phyloP scores from a whole-genome alignment of 2,329 filamentous ascomycete genomes.

The Cryphonectria parasitica region DNA sequence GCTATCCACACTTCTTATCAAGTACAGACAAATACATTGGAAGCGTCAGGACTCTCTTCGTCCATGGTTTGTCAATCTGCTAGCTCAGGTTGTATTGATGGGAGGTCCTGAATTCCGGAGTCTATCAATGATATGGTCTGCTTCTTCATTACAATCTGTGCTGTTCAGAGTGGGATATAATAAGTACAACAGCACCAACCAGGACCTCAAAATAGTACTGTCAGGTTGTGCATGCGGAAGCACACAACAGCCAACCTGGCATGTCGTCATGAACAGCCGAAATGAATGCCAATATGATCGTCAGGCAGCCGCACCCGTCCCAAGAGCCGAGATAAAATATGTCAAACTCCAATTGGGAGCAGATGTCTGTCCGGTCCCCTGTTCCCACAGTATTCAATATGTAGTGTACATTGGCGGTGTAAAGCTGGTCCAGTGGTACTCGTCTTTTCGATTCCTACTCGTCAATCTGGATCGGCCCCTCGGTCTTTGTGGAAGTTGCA shows the following conservation, averaged over 20 bases:
- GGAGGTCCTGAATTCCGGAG: background rate
- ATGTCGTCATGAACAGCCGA: background rate
- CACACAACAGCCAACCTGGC: background rate
- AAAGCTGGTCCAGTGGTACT: background rate
- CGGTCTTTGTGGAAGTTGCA: background rate
- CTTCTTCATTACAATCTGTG: background rate
- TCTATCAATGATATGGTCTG: background rate
- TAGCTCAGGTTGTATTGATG: background rate
- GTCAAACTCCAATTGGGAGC: background rate
- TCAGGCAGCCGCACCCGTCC: background rate
- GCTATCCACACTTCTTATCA: background rate
- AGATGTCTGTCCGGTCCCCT: background rate
- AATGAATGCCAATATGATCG: background rate
- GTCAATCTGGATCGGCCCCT: background rate
- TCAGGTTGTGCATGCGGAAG: background rate
- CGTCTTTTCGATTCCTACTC: background rate
- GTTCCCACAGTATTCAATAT: constrained; percentile 3
- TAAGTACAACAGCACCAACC: constrained; percentile 3
- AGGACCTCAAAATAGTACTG: background rate
- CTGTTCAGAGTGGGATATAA: background rate
- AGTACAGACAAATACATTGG: background rate
- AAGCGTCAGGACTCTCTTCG: background rate
- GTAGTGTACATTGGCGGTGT: background rate
- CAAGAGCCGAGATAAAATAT: background rate
- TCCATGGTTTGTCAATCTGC: background rate